Conservation (phyloP, 2,329 filamentous ascomycete species). For the Alternaria conjuncta region DNA sequence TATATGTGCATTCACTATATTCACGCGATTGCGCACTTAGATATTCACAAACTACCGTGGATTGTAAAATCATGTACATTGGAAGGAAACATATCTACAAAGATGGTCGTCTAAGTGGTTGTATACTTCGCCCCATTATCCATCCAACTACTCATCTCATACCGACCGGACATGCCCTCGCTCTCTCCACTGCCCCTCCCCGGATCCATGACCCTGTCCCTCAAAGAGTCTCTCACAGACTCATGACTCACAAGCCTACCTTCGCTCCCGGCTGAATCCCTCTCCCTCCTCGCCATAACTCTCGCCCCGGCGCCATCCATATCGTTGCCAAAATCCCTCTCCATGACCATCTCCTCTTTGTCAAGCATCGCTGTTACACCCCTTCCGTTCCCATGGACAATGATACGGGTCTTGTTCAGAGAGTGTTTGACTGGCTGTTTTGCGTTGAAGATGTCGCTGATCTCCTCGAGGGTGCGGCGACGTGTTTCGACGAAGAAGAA, state of each 20-base stretch:
- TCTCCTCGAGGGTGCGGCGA: constrained; percentile 54
- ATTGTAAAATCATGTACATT: neutral
- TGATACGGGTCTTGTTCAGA: constrained; percentile 38
- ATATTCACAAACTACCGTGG: neutral
- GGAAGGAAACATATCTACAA: neutral
- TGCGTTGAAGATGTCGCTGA: constrained; percentile 52
- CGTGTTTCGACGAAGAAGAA: constrained; percentile 49
- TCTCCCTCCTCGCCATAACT: constrained; percentile 3
- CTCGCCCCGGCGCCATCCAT: neutral
- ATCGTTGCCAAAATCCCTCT: constrained; percentile 9
- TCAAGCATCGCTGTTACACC: constrained; percentile 43
- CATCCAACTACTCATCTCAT: constrained; percentile 2
- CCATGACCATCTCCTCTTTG: constrained; percentile 27
- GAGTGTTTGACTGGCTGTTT: constrained; percentile 49
- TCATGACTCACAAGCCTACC: constrained; percentile 1
- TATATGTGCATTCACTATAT: constrained; percentile 3
- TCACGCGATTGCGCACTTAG: constrained; percentile 7
- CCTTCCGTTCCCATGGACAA: constrained; percentile 35
- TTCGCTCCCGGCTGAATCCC: constrained; percentile 15
- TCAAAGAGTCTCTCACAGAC: constrained; percentile 6
- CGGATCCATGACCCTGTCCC: constrained; percentile 7
- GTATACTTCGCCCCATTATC: neutral
- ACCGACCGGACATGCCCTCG: constrained; percentile 2
- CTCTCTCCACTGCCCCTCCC: constrained; percentile 10
- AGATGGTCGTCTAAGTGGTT: neutral